Evolutionary conservation across 2,329 filamentous ascomycete species (phyloP).

Genomic region (Fonsecaea erecta): DNA sequence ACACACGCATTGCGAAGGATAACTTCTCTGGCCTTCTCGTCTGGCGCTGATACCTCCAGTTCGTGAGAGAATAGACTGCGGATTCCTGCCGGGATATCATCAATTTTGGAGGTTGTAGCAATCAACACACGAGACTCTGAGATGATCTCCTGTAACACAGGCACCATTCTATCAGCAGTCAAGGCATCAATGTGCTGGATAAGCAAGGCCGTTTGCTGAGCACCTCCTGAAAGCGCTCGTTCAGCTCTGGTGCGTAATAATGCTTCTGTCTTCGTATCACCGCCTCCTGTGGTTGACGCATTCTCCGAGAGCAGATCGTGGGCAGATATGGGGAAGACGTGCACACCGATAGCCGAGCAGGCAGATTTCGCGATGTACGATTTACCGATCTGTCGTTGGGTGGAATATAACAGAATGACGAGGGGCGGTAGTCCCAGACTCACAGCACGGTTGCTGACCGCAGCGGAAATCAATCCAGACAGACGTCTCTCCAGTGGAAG

Average conservation of each 20-base stretch:
- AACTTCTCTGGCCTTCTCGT: constrained; percentile 88
- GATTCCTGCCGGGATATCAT: constrained; percentile 89
- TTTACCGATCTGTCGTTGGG: constrained; percentile 92
- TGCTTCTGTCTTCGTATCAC: constrained; percentile 92
- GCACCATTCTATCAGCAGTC: constrained; percentile 86
- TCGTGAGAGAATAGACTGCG: constrained; percentile 94
- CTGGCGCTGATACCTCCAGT: constrained; percentile 88
- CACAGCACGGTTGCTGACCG: constrained; percentile 84
- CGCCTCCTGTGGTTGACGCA: constrained; percentile 69
- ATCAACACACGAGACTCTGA: constrained; percentile 80
- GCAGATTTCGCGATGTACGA: constrained; percentile 75
- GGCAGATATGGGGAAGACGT: constrained; percentile 85
- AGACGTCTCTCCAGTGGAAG: constrained; percentile 71
- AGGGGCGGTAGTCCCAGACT: constrained; percentile 86
- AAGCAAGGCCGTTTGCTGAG: constrained; percentile 81
- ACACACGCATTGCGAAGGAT: constrained; percentile 80
- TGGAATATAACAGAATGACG: constrained; percentile 85
- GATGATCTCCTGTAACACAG: constrained; percentile 81
- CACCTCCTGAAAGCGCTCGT: constrained; percentile 83
- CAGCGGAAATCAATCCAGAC: constrained; percentile 82
- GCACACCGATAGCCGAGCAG: constrained; percentile 85
- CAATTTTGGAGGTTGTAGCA: constrained; percentile 92
- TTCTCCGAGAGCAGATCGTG: constrained; percentile 96
- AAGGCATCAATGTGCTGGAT: constrained; percentile 88
- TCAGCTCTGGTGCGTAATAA: constrained; percentile 87